These are phyloP conservation scores for Candolleomyces efflorescens DNA, from an alignment of 768 basidiomycete species.

Conservation along the genomic window DNA sequence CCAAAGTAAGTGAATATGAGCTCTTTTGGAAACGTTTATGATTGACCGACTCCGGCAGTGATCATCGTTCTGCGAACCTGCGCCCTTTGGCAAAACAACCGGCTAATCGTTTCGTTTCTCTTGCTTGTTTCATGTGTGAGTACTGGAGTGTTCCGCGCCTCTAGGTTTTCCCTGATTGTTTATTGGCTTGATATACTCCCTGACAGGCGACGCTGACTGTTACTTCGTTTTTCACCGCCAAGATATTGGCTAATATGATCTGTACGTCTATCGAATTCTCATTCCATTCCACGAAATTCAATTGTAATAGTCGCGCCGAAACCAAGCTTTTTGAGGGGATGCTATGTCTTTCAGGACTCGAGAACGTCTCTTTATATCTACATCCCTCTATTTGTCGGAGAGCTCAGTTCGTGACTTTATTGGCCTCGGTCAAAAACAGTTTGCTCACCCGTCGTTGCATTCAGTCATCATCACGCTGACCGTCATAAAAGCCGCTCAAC, in stretches of 20 bases:
- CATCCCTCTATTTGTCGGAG: background rate
- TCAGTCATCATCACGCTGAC: conserved; percentile 6
- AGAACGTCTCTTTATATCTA: conserved; percentile 5
- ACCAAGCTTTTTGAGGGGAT: conserved; percentile 5
- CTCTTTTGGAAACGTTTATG: background rate
- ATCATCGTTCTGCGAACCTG: conserved; percentile 8
- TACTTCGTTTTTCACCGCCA: conserved; percentile 2
- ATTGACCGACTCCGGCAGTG: background rate
- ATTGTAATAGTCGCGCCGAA: conserved; percentile 2
- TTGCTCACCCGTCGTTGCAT: background rate
- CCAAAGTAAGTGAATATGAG: background rate
- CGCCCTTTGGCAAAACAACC: conserved; percentile 5
- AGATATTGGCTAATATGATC: background rate
- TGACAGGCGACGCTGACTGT: background rate
- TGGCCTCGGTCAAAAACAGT: no score
- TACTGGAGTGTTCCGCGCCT: background rate
- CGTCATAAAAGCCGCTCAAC: conserved; percentile 6
- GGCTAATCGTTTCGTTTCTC: background rate
- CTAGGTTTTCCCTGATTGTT: background rate
- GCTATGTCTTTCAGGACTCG: background rate
- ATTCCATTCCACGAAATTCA: background rate
- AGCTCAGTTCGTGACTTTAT: background rate
- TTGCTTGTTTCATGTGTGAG: background rate
- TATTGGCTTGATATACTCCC: no score
- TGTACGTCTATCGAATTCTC: background rate